Evolutionary conservation across 1,284 basidiomycete species (phyloP), one percentile per base, ranked within the genome.

Genomic region (Ustilago nuda): DNA sequence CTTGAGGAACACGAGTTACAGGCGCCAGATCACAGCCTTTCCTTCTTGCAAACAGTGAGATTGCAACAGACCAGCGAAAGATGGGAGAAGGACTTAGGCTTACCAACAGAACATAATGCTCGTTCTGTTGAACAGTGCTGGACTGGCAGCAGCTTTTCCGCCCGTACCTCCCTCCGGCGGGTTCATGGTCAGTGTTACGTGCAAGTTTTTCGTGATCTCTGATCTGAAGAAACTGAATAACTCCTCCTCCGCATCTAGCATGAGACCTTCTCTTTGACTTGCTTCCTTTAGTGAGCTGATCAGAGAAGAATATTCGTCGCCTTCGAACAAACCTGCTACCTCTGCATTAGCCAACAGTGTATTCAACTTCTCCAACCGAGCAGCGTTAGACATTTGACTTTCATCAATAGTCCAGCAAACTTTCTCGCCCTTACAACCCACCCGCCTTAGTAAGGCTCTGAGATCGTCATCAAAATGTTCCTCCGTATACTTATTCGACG

Each of bases 361-460:
- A 87, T 99, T 99, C 94, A 99, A 98, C 37, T 97, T 91, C 86
- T 99, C 97, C 71, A 99, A 88, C 89, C 99, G 98, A 63, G 97
- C 97, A 6, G 97, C 95, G 86, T 99, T 96, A 43, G 98, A 91
- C 33, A 99, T 95, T 83, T 99, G 99, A 1, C 94, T 97, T 86
- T 99, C 97, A 86, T 99, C 97, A 50, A 99, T 98, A 87, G 99
- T 98, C 89, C 99, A 99, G 85, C 95, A 98, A 46, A 99, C 93
- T 87, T 98, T 98, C 87, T 99, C 97, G 79, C 94, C 95, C 85
- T 98, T 98, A 88, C 95, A 97, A 7, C 97, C 98, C 0, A 96
- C 89, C 33, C 97, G 91, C 43, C 95, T 92, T 36, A 99, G 91
- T 2, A 99, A 94, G 0, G 91, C 93, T 35, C 97, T 91, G 53